These are phyloP conservation scores for Coniella lustricola DNA, from an alignment of 2,329 filamentous ascomycete genomes.

Conservation along the genomic window DNA sequence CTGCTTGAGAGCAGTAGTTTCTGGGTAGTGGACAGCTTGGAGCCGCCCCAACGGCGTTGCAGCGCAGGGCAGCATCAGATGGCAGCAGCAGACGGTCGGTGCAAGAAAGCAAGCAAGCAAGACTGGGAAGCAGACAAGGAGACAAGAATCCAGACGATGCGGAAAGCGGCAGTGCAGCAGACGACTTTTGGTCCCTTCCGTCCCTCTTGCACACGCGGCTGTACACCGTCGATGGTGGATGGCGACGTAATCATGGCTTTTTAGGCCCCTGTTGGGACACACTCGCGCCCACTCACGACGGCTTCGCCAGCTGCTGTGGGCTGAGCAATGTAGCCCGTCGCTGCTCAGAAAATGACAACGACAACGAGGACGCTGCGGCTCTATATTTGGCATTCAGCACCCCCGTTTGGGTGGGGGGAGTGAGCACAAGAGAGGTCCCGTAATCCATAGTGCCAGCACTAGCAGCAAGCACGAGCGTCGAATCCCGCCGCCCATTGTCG, in stretches of 20 bases:
- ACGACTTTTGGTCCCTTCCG: too few species aligned
- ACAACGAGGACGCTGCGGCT: not conserved
- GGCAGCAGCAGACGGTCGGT: not conserved
- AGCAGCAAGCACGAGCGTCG: not conserved
- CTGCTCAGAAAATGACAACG: too few species aligned
- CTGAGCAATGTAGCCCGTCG: too few species aligned
- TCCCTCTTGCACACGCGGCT: too few species aligned
- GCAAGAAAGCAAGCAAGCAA: not conserved
- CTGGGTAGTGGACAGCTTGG: too few species aligned
- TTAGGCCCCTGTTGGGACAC: too few species aligned
- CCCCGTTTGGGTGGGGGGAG: not conserved
- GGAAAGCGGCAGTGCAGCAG: too few species aligned
- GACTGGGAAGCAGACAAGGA: not conserved
- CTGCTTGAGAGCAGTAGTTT: too few species aligned
- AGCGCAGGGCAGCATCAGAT: not conserved
- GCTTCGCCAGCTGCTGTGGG: too few species aligned
- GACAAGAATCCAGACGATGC: too few species aligned
- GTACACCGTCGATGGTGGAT: too few species aligned
- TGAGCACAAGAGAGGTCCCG: not conserved
- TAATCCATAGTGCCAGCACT: not conserved
- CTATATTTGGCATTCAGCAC: slow-evolving; percentile 4
- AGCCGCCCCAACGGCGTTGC: not conserved
- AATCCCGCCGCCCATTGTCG: slow-evolving; percentile 1
- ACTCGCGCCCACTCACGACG: too few species aligned
- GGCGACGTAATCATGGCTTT: not conserved